phyloP scores from a whole-genome alignment of 2,329 filamentous ascomycete genomes.

The Domatiomyces catenatus region DNA sequence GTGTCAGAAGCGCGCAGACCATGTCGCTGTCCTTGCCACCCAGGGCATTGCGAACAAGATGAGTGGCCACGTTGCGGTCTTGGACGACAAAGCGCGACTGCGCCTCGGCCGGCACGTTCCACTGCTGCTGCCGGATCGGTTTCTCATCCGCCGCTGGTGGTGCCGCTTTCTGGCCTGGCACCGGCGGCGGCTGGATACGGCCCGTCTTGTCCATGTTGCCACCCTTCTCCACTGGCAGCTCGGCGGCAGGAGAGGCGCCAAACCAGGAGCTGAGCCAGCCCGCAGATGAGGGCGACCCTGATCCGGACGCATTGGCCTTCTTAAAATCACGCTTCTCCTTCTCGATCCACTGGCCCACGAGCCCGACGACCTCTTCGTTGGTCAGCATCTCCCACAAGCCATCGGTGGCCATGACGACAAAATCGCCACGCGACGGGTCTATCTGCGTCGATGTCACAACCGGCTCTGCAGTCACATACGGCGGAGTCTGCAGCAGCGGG shows the following conservation, averaged over 20 bases:
- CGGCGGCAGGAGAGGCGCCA: conserved; percentile 29
- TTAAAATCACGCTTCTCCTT: conserved; percentile 38
- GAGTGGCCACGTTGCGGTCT: conserved; percentile 91
- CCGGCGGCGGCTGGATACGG: conserved; percentile 21
- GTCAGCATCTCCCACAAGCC: conserved; percentile 98
- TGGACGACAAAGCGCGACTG: conserved; percentile 66
- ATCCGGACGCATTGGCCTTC: conserved; percentile 4
- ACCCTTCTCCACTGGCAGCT: conserved; percentile 60
- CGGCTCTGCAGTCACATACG: conserved; percentile 93
- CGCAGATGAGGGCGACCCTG: conserved; percentile 23
- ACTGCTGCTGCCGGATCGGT: conserved; percentile 79
- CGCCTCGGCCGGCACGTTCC: conserved; percentile 61
- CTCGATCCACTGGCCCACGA: conserved; percentile 95
- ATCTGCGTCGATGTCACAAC: conserved; percentile 87
- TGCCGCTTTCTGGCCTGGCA: neutral
- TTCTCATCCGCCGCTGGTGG: conserved; percentile 21
- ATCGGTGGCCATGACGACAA: conserved; percentile 90
- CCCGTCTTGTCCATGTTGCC: conserved; percentile 41
- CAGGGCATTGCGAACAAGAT: conserved; percentile 85
- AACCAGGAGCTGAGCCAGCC: conserved; percentile 54
- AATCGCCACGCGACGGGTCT: conserved; percentile 77
- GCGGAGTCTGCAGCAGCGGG: conserved; percentile 69
- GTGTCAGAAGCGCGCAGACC: conserved; percentile 76
- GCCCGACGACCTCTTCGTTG: conserved; percentile 91
- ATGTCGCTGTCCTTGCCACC: conserved; percentile 89